phyloP scores from a whole-genome alignment of 192 early-diverging fungal species.

The Coemansia sp. region DNA sequence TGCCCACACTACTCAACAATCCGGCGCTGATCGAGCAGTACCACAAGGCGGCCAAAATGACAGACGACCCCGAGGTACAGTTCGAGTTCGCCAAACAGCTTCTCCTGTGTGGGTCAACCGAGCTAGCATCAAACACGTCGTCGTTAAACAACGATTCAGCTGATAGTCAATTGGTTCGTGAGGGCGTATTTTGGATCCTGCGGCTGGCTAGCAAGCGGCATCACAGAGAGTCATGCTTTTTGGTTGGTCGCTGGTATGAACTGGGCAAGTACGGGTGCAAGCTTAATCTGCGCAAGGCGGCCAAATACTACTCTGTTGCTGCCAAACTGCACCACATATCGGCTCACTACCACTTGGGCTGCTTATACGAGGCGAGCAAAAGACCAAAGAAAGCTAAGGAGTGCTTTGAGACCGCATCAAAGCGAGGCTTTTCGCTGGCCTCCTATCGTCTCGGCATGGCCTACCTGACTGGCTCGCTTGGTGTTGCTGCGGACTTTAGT shows the following conservation, averaged over 20 bases:
- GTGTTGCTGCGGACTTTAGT: slow-evolving; percentile 49
- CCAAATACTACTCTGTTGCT: slow-evolving; percentile 36
- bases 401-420: slow-evolving; percentile 46
- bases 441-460: slow-evolving; percentile 52
- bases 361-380: slow-evolving; percentile 30
- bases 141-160: slow-evolving; percentile 23
- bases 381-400: slow-evolving; percentile 40
- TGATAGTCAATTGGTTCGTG: slow-evolving; percentile 44
- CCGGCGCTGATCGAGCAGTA: slow-evolving; percentile 59
- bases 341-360: slow-evolving; percentile 43
- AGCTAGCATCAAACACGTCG: slow-evolving; percentile 33
- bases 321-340: slow-evolving; percentile 38
- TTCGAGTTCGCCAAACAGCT: slow-evolving; percentile 70
- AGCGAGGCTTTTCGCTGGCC: slow-evolving; percentile 42
- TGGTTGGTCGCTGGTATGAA: slow-evolving; percentile 55
- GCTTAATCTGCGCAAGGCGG: slow-evolving; percentile 36
- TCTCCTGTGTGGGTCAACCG: slow-evolving; percentile 48
- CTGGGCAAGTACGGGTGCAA: slow-evolving; percentile 53
- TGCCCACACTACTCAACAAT: slow-evolving; percentile 54
- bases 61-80: slow-evolving; percentile 69
- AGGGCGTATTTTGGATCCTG: slow-evolving; percentile 56
- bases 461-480: slow-evolving; percentile 47
- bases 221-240: slow-evolving; percentile 42
- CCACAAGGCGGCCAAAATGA: slow-evolving; percentile 71
- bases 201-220: slow-evolving; percentile 46